Evolutionary conservation across 108 stramenopile species (phyloP).

Genomic region (Aureococcus anophagefferens): DNA sequence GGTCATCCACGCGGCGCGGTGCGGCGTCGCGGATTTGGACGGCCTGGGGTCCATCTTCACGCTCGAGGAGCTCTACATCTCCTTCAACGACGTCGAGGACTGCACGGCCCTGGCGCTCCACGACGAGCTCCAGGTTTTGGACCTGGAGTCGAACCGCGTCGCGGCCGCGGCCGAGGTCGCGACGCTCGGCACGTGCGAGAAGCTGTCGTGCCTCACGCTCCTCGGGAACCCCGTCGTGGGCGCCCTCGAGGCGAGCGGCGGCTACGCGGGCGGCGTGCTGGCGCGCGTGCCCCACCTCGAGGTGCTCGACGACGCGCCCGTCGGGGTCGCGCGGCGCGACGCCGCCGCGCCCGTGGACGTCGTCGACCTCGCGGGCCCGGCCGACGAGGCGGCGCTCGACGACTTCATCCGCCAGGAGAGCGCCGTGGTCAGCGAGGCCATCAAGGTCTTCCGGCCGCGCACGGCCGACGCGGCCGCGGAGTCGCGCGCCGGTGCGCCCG

Average conservation of each 20-base stretch:
- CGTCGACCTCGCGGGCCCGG: not conserved
- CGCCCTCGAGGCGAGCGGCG: not conserved
- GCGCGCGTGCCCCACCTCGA: conserved; percentile 20
- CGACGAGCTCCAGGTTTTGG: conserved; percentile 25
- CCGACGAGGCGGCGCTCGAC: not conserved
- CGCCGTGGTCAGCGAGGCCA: not conserved
- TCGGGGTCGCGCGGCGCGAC: not conserved
- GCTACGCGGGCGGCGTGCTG: conserved; percentile 9
- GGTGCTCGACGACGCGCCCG: conserved; percentile 13
- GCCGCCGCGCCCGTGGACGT: not conserved
- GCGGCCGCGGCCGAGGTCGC: conserved; percentile 5
- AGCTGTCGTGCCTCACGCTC: conserved; percentile 16
- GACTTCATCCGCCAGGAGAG: not conserved
- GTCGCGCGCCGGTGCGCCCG: no score
- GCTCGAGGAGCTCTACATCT: conserved; percentile 34
- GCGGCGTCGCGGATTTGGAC: conserved; percentile 27
- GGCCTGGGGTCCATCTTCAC: conserved; percentile 20
- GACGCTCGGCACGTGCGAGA: conserved; percentile 19
- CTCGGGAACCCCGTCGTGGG: conserved; percentile 11
- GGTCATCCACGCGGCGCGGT: conserved; percentile 24
- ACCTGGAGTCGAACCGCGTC: conserved; percentile 27
- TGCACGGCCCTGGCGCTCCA: conserved; percentile 23
- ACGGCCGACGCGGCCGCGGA: no score
- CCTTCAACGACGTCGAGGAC: conserved; percentile 34
- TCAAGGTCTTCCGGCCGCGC: not conserved